Conservation (phyloP, 352 stramenopile genomes). For the Phytophthora pini region DNA sequence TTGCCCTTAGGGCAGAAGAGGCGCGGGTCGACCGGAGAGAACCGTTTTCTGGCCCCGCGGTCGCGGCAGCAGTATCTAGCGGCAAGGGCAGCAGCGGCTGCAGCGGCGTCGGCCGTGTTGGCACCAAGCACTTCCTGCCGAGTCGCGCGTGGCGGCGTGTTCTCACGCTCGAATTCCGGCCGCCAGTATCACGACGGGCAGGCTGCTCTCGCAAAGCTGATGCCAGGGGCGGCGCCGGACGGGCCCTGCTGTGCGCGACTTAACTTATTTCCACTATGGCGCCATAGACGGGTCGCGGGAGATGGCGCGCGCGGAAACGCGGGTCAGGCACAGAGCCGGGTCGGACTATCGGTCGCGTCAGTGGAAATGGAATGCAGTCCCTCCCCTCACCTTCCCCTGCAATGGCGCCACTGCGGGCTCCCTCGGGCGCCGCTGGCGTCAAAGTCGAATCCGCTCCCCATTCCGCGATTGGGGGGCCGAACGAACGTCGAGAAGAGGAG, state of each 20-base stretch:
- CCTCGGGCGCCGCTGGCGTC: constrained; percentile 25
- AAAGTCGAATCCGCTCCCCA: constrained; percentile 42
- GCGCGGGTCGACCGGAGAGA: constrained; percentile 10
- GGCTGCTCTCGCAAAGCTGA: constrained; percentile 4
- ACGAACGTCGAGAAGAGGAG: background rate
- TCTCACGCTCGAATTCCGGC: too few species aligned
- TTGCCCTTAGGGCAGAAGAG: constrained; percentile 29
- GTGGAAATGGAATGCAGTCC: constrained; percentile 35
- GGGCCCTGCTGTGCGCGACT: constrained; percentile 7
- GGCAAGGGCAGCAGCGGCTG: background rate
- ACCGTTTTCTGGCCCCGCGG: constrained; percentile 16
- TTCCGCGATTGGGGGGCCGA: constrained; percentile 39
- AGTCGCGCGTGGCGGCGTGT: constrained; percentile 8
- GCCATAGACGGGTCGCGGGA: background rate
- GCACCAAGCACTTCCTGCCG: background rate
- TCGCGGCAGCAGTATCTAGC: background rate
- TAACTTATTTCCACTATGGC: constrained; percentile 15
- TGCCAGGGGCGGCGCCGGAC: constrained; percentile 12
- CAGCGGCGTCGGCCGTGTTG: too few species aligned
- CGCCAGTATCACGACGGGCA: constrained; percentile 3
- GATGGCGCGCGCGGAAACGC: background rate
- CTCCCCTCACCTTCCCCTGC: constrained; percentile 41
- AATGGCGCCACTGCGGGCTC: constrained; percentile 42
- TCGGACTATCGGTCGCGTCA: constrained; percentile 28
- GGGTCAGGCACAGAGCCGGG: constrained; percentile 6